A percentile compares a stretch with the other conserved stretches of the same genome.
phyloP scores from a whole-genome alignment of 176 grass and related monocot species.

The Eleusine coracana region DNA sequence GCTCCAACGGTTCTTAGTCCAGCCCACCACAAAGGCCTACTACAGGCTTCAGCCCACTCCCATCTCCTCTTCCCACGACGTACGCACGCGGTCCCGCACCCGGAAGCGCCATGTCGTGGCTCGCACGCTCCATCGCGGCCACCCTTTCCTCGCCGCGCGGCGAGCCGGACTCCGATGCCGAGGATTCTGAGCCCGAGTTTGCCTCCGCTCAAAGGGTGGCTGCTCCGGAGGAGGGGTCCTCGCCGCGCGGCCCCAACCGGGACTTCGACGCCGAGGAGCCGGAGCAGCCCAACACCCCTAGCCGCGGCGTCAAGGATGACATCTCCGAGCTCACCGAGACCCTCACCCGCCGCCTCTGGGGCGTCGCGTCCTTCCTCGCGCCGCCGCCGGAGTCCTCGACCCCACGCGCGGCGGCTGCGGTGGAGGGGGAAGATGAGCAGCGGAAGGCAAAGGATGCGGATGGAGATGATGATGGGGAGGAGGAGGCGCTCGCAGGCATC shows the following conservation, averaged over 20 bases:
- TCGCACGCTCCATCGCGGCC: constrained; percentile 58
- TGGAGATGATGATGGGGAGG: constrained; percentile 1
- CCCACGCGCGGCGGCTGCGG: constrained; percentile 11
- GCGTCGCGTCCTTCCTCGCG: constrained; percentile 77
- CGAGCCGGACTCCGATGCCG: constrained; percentile 37
- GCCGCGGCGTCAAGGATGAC: constrained; percentile 66
- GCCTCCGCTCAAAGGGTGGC: neutral
- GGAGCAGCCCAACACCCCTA: constrained; percentile 50
- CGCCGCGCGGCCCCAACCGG: neutral
- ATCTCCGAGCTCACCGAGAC: constrained; percentile 77
- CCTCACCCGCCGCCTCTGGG: constrained; percentile 68
- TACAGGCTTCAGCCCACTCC: neutral
- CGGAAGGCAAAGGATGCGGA: neutral
- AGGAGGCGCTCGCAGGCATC: constrained; percentile 51
- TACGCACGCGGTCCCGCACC: neutral
- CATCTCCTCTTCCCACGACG: neutral
- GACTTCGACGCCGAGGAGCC: constrained; percentile 32
- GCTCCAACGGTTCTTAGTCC: no score
- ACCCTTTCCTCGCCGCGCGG: constrained; percentile 61
- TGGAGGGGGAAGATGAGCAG: neutral
- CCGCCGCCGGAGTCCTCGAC: constrained; percentile 21
- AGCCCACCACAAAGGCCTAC: neutral
- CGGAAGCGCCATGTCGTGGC: constrained; percentile 61
- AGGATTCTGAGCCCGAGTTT: constrained; percentile 10
- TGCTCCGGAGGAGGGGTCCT: constrained; percentile 1